phyloP scores from a whole-genome alignment of 345 rosid species.

The Cardamine chenopodiifolia region DNA sequence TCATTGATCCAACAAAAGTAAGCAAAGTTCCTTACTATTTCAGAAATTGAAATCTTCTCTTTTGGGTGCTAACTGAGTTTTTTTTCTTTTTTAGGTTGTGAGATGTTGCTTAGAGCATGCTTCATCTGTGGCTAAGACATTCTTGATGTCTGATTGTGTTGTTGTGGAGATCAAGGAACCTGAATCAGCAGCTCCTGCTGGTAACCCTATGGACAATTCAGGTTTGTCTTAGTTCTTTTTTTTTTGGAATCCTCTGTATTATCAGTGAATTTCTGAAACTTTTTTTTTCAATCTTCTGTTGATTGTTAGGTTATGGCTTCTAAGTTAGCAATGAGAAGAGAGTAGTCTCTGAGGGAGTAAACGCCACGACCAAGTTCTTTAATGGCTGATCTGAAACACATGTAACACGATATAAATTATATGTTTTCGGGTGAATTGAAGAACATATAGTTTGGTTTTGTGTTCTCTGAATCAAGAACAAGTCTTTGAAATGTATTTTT shows the following conservation, averaged over 20 bases:
- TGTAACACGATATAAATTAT: constrained; percentile 5
- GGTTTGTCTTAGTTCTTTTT: constrained; percentile 3
- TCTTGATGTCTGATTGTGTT: constrained; percentile 96
- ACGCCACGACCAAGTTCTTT: constrained; percentile 14
- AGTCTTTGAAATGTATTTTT: background rate
- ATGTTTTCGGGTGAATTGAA: constrained; percentile 24
- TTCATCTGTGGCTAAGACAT: constrained; percentile 85
- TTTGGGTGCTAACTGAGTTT: background rate
- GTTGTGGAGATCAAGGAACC: constrained; percentile 96
- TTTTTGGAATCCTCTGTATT: background rate
- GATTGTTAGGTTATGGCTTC: constrained; percentile 24
- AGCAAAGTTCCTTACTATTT: constrained; percentile 10
- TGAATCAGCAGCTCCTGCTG: constrained; percentile 61
- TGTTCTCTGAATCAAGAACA: constrained; percentile 1
- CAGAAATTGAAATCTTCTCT: background rate
- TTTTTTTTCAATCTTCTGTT: background rate
- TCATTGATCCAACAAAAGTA: constrained; percentile 91
- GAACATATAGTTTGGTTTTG: constrained; percentile 23
- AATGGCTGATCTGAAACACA: background rate
- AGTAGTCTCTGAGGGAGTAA: constrained; percentile 15
- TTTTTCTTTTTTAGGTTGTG: constrained; percentile 55
- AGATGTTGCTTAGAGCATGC: constrained; percentile 98
- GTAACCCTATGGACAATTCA: constrained; percentile 82
- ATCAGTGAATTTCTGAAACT: background rate
- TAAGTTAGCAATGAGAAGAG: constrained; percentile 30